Evolutionary conservation across 2,329 filamentous ascomycete species (phyloP), one percentile per base, ranked within the genome.

Genomic region (Cladobotryum protrusum): DNA sequence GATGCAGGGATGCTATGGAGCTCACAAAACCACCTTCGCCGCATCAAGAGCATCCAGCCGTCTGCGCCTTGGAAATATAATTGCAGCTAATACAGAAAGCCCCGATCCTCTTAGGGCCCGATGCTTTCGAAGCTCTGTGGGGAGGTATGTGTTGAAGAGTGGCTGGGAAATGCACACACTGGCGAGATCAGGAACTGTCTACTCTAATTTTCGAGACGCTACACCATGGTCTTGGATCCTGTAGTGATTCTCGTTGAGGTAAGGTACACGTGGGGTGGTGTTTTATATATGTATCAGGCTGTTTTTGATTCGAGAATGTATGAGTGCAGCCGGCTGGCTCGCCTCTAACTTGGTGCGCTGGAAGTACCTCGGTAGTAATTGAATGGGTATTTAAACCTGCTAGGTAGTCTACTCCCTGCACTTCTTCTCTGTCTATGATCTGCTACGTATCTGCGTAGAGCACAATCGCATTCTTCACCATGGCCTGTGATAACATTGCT

Each of bases 201-300:
- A 34, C 17, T 48, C 2, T 17, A 17, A 29, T 17, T 49, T 53
- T n/a, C 19, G 35, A 39, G 32, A 50, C 40, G 42, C 42, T 39
- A 53, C 48, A 9, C 48, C 37, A 2, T 53, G 37, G 52, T 50
- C 42, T 2, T 53, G 36, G 52, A 20, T 42, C 4, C 20, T 54
- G 8, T 54, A 51, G 8, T 54, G 48, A 33, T 37, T 40, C 18
- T 5, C 11, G 18, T 7, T 32, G n/a, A n/a, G 29, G 11, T 43
- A 8, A 29, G 24, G 4, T 29, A 8, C 6, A 9, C 11, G 24
- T 29, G 24, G 20, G 4, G 24, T 9, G 24, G 24, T 29, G 11
- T 29, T 29, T 9, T 29, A 8, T 24, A 4, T 24, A 24, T 43
- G 15, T 43, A 29, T 4, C n/a, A 29, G 40, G 40, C 40, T 32